These are phyloP conservation scores for Lepidopterella palustris DNA, from an alignment of 495 filamentous ascomycete species.

Conservation along the genomic window DNA sequence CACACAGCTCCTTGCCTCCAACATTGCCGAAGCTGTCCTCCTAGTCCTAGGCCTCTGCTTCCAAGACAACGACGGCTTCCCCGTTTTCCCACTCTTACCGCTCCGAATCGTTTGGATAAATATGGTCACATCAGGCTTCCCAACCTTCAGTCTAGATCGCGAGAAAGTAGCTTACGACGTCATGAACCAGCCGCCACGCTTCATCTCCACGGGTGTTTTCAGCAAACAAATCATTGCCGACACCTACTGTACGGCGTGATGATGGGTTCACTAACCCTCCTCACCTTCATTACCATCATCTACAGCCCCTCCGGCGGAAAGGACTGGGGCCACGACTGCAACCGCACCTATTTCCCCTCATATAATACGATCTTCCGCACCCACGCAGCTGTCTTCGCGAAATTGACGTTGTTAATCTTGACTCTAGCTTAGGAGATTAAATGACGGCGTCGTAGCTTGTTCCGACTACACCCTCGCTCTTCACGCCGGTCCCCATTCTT, in stretches of 20 bases:
- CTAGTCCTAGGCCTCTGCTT: slow-evolving; percentile 62
- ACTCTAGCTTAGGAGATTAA: slow-evolving; percentile 44
- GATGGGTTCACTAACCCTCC: slow-evolving; percentile 58
- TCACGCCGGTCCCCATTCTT: slow-evolving; percentile 46
- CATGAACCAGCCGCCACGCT: slow-evolving; percentile 63
- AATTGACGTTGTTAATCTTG: slow-evolving; percentile 61
- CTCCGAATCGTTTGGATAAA: slow-evolving; percentile 70
- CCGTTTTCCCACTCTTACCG: slow-evolving; percentile 68
- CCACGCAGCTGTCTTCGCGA: slow-evolving; percentile 66
- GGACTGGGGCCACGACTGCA: slow-evolving; percentile 56
- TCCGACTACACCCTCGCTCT: slow-evolving; percentile 5
- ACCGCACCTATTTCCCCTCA: slow-evolving; percentile 43
- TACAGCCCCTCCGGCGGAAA: slow-evolving; percentile 57
- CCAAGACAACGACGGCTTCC: slow-evolving; percentile 52
- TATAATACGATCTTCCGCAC: slow-evolving; percentile 49
- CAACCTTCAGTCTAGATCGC: slow-evolving; percentile 60
- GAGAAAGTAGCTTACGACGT: slow-evolving; percentile 57
- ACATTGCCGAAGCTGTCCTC: slow-evolving; percentile 65
- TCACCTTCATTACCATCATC: slow-evolving; percentile 60
- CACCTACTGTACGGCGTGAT: slow-evolving; percentile 62
- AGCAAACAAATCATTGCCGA: slow-evolving; percentile 52
- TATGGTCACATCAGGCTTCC: slow-evolving; percentile 64
- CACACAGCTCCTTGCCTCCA: slow-evolving; percentile 49
- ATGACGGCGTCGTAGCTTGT: slow-evolving; percentile 9
- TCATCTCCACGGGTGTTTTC: slow-evolving; percentile 58